These are phyloP conservation scores for Xylaria sp. DNA, from an alignment of 495 filamentous ascomycete species.

Conservation along the genomic window DNA sequence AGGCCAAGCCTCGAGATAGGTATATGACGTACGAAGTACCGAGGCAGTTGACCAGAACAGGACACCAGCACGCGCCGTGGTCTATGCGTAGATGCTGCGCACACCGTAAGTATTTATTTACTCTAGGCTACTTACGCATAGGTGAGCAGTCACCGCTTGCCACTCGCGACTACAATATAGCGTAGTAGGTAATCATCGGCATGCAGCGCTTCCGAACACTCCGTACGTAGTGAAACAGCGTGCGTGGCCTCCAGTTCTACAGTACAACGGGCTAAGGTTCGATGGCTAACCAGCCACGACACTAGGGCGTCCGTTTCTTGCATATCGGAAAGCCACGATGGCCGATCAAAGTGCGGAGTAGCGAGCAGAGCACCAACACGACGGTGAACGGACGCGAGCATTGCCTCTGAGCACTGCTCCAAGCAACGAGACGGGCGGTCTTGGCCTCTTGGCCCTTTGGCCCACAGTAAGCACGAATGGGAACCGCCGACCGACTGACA, in stretches of 20 bases:
- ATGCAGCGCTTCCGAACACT: background rate
- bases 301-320: slow-evolving; percentile 2
- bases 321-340: slow-evolving; percentile 11
- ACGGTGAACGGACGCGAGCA: too few relatives aligned
- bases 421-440: background rate
- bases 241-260: background rate
- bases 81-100: background rate
- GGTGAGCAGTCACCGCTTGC: background rate
- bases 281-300: background rate
- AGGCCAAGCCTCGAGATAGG: too few relatives aligned
- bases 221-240: background rate
- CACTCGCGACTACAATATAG: too few relatives aligned
- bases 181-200: too few relatives aligned
- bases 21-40: background rate
- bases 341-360: background rate
- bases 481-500: background rate
- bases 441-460: background rate
- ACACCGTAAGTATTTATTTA: too few relatives aligned
- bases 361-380: too few relatives aligned
- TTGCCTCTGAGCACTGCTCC: background rate
- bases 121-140: too few relatives aligned
- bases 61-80: background rate
- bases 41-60: background rate
- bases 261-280: slow-evolving; percentile 4
- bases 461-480: slow-evolving; percentile 1